Conservation (phyloP, 805 yeast species). For the Monosporozyma servazzii region DNA sequence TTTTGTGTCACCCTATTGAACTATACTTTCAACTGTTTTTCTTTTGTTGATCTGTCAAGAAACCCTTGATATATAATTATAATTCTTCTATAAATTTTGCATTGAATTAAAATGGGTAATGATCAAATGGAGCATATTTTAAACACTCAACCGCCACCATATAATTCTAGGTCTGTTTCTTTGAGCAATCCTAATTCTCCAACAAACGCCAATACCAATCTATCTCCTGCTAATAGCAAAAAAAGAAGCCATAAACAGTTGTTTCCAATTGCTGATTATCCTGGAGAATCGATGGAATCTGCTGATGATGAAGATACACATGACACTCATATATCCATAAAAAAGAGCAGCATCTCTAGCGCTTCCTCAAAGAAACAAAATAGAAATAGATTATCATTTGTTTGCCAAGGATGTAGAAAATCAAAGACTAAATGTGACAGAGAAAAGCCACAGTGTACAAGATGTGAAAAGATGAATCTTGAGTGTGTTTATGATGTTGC, state of each 20-base stretch:
- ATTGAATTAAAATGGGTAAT: neutral
- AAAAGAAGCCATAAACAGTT: neutral
- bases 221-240: neutral
- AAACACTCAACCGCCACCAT: neutral
- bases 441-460: constrained; percentile 25
- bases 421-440: constrained; percentile 30
- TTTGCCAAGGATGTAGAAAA: constrained; percentile 28
- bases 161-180: neutral
- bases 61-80: neutral
- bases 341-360: constrained; percentile 1
- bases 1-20: no score
- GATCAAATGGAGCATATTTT: neutral
- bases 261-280: neutral
- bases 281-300: constrained; percentile 4
- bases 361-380: constrained; percentile 8
- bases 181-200: neutral
- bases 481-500: constrained; percentile 28
- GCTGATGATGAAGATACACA: neutral
- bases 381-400: constrained; percentile 28
- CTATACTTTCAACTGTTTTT: no score
- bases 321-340: neutral
- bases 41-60: neutral
- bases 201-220: neutral
- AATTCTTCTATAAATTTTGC: neutral
- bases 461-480: constrained; percentile 23